Evolutionary conservation across 2,329 filamentous ascomycete species (phyloP).

Genomic region (Pseudocercospora crystallina): DNA sequence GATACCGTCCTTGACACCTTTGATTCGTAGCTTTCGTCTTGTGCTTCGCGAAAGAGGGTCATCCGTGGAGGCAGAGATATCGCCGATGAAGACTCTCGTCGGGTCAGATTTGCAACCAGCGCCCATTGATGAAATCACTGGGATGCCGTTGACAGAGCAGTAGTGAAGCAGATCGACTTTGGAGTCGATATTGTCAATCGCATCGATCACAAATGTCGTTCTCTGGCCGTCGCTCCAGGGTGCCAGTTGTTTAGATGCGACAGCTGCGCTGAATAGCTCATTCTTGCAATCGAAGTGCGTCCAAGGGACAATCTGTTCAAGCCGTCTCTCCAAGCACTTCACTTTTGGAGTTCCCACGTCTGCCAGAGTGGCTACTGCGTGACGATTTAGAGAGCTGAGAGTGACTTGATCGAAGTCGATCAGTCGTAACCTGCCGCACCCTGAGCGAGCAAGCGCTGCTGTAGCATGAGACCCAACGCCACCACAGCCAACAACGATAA

Average conservation of each 20-base stretch:
- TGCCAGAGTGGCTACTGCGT: slow-evolving; percentile 88
- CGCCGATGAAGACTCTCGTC: slow-evolving; percentile 83
- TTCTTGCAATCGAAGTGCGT: slow-evolving; percentile 82
- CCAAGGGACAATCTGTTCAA: slow-evolving; percentile 90
- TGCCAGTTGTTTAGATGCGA: slow-evolving; percentile 66
- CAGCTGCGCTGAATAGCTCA: slow-evolving; percentile 73
- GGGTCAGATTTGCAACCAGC: slow-evolving; percentile 89
- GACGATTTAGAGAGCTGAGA: slow-evolving; percentile 89
- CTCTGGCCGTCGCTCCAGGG: slow-evolving; percentile 62
- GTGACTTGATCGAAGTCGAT: slow-evolving; percentile 98
- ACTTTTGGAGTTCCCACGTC: slow-evolving; percentile 95
- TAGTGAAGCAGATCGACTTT: slow-evolving; percentile 90
- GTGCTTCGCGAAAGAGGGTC: slow-evolving; percentile 86
- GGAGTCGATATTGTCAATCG: slow-evolving; percentile 97
- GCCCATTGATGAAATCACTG: slow-evolving; percentile 92
- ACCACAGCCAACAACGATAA: slow-evolving; percentile 88
- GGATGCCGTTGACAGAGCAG: slow-evolving; percentile 73
- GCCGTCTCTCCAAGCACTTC: slow-evolving; percentile 71
- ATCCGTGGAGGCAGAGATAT: slow-evolving; percentile 84
- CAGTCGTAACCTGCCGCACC: slow-evolving; percentile 81
- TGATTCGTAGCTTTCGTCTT: slow-evolving; percentile 70
- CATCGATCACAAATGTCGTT: slow-evolving; percentile 90
- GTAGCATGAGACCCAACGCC: slow-evolving; percentile 92
- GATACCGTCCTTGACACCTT: slow-evolving; percentile 80
- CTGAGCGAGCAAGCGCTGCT: slow-evolving; percentile 81